Base-by-base conservation (phyloP, 2,329 filamentous ascomycete species). In the Penicillium sp. region DNA sequence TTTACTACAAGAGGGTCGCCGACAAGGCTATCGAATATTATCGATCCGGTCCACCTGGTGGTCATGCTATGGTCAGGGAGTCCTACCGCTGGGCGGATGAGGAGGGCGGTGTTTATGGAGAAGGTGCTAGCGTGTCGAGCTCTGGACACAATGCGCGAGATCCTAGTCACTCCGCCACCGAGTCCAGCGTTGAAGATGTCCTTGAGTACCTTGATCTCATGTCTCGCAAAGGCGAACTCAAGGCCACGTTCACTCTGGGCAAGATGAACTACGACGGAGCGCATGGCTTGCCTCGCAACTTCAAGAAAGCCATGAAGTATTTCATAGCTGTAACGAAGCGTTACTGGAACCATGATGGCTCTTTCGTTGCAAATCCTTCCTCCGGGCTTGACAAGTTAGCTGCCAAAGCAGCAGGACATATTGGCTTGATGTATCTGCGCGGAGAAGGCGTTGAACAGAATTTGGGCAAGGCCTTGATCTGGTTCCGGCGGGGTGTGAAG, bases 181-280 rank as follows among this genome's bases (percentile, higher is more conserved):
- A 96, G 71, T 92, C 93, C 1, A 91, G 92, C 17, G 87, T 97
- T 61, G 93, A 96, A 70, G 94, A 99, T 76, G 91, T 98, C 17
- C 88, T 99, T 62, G 95, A 99, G 75, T 99, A 97, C 70, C 83
- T 97, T 67, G 92, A 97, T 70, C 84, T 97, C 45, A 90, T 96
- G 84, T 92, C 92, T 6, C 88, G 93, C 63, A 96, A 96, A 75
- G 93, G 93, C 12, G 92, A 97, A 72, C 86, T 92, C 59, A 93
- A 91, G 74, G 92, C 93, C 0, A 94, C 92, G 0, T 93, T 93
- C 71, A 93, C 91, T 64, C 82, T 97, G 0, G 93, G 91, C 3
- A 88, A 92, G 66, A 86, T 96, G 64, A 91, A 96, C 75, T 97
- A 97, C 72, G 93, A 97, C 61, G 93, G 93, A 0, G 88, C 92